phyloP scores from a whole-genome alignment of 2,329 filamentous ascomycete genomes.

The Sodiomyces alkalinus region DNA sequence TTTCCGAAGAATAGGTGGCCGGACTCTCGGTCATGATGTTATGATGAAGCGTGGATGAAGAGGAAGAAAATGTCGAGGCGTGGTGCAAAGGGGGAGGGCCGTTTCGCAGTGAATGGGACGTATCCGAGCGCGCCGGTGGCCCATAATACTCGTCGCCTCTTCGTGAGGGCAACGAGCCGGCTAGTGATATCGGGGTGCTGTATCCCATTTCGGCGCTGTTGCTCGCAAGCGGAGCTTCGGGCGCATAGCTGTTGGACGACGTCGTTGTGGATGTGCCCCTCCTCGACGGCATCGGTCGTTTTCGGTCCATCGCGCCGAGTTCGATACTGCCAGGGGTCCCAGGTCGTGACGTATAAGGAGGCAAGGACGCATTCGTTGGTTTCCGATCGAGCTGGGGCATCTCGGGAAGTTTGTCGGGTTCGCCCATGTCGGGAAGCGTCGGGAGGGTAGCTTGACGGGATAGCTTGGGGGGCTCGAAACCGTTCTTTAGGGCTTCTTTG shows the following conservation, averaged over 20 bases:
- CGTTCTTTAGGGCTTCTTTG: constrained; percentile 36
- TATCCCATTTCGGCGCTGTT: constrained; percentile 48
- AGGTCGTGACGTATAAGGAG: constrained; percentile 45
- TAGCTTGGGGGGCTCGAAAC: constrained; percentile 29
- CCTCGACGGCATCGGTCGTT: constrained; percentile 30
- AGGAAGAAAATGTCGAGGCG: constrained; percentile 8
- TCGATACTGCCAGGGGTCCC: constrained; percentile 37
- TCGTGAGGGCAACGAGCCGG: constrained; percentile 18
- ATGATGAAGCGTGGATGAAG: too few relatives aligned
- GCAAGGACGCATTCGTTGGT: constrained; percentile 46
- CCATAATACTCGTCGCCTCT: constrained; percentile 14
- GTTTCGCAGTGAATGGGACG: constrained; percentile 19
- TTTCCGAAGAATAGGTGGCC: constrained; percentile 12
- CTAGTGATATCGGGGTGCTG: constrained; percentile 20
- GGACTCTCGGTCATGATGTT: constrained; percentile 15
- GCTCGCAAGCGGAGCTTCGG: constrained; percentile 46
- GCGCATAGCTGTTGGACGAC: constrained; percentile 45
- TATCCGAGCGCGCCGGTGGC: constrained; percentile 18
- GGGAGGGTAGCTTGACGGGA: constrained; percentile 55
- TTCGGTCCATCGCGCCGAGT: constrained; percentile 35
- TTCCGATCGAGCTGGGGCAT: constrained; percentile 45
- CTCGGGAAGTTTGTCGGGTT: constrained; percentile 34
- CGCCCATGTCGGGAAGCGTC: constrained; percentile 31
- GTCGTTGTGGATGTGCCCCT: constrained; percentile 38
- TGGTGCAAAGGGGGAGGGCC: constrained; percentile 13